These are phyloP conservation scores for Dictyostelium discoideum DNA, from an alignment of 78 protist genomes.

Conservation along the genomic window dicty_2.7 NC_007089.4:5155001-5155500, in stretches of 20 bases:
- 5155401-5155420: background rate
- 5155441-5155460: slow-evolving; percentile 1
- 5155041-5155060: background rate
- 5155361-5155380: background rate
- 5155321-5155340: slow-evolving; percentile 9
- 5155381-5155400: slow-evolving; percentile 1
- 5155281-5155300: background rate
- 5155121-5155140: background rate
- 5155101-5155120: background rate
- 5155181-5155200: background rate
- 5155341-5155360: background rate
- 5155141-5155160: background rate
- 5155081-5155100: background rate
- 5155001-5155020: background rate
- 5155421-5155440: background rate
- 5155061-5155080: background rate
- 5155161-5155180: background rate
- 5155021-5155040: background rate
- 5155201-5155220: background rate
- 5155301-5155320: background rate
- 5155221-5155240: background rate
- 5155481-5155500: background rate
- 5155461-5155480: background rate
- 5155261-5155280: background rate
- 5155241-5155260: background rate